phyloP scores from a whole-genome alignment of 495 filamentous ascomycete species.

The Hypoxylon trugodes region DNA sequence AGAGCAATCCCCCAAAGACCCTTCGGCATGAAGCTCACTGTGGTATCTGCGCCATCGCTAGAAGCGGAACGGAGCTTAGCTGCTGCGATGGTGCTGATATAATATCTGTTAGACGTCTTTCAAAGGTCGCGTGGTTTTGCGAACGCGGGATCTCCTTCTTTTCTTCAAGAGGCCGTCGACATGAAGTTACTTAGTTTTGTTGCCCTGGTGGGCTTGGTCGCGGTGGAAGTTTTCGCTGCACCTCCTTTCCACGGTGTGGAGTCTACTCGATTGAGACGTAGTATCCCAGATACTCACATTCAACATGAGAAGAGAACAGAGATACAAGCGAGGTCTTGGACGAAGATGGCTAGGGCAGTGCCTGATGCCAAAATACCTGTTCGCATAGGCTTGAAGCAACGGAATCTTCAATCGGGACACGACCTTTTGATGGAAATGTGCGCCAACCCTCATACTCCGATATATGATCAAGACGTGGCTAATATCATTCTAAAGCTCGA shows the following conservation, averaged over 20 bases:
- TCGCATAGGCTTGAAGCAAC: constrained; percentile 41
- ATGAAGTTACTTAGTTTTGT: constrained; percentile 36
- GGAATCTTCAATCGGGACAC: constrained; percentile 40
- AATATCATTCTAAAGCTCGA: constrained; percentile 87
- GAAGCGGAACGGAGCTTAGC: constrained; percentile 26
- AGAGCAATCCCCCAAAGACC: constrained; percentile 26
- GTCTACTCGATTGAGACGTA: constrained; percentile 18
- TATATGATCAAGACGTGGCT: constrained; percentile 62
- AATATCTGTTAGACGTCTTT: constrained; percentile 15
- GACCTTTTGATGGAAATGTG: constrained; percentile 48
- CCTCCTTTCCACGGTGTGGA: constrained; percentile 20
- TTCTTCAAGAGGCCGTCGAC: background rate
- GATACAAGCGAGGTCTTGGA: constrained; percentile 56
- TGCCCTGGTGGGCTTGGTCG: constrained; percentile 20
- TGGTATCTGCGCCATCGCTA: constrained; percentile 2
- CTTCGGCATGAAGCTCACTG: constrained; percentile 13
- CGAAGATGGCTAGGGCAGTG: constrained; percentile 38
- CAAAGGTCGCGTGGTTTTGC: constrained; percentile 4
- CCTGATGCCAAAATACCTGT: constrained; percentile 38
- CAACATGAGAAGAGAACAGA: constrained; percentile 53
- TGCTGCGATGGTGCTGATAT: constrained; percentile 16
- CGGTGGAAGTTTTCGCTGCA: constrained; percentile 20
- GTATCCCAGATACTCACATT: constrained; percentile 36
- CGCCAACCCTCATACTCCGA: background rate
- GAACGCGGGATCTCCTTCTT: background rate